These are phyloP conservation scores for Mycena indigotica DNA, from an alignment of 768 basidiomycete species.

Conservation along the genomic window DNA sequence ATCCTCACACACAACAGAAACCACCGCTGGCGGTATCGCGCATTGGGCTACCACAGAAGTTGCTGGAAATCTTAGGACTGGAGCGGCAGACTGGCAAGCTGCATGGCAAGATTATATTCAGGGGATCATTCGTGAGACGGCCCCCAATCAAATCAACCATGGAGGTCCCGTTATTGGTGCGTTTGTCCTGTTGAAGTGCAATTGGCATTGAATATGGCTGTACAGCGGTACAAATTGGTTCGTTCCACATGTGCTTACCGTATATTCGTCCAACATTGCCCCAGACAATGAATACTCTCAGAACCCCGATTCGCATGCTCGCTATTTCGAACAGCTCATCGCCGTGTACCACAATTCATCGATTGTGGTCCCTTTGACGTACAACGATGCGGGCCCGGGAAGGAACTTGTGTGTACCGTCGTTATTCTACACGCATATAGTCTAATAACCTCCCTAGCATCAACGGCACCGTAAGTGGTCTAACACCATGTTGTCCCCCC, in stretches of 20 bases:
- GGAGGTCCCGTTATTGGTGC: slow-evolving; percentile 77
- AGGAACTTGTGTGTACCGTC: too few species aligned
- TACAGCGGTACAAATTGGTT: slow-evolving; percentile 16
- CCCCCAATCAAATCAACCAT: slow-evolving; percentile 66
- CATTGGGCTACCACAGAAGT: slow-evolving; percentile 74
- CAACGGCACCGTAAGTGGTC: slow-evolving; percentile 54
- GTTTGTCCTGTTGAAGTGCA: slow-evolving; percentile 50
- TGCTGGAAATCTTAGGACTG: slow-evolving; percentile 69
- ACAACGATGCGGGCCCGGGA: slow-evolving; percentile 66
- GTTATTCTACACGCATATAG: too few species aligned
- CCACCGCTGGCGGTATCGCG: slow-evolving; percentile 72
- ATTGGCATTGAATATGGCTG: neutral
- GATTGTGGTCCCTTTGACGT: slow-evolving; percentile 73
- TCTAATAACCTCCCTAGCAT: too few species aligned
- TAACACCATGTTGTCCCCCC: neutral
- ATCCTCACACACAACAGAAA: slow-evolving; percentile 35
- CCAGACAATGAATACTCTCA: slow-evolving; percentile 79
- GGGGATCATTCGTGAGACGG: slow-evolving; percentile 61
- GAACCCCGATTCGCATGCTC: slow-evolving; percentile 41
- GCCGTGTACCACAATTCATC: slow-evolving; percentile 51
- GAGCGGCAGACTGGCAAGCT: slow-evolving; percentile 66
- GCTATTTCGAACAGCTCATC: slow-evolving; percentile 67
- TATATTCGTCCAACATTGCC: too few species aligned
- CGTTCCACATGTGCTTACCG: too few species aligned
- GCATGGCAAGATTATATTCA: slow-evolving; percentile 77